Base-by-base conservation (phyloP, 2,329 filamentous ascomycete species). In the Didymella segeticola region DNA sequence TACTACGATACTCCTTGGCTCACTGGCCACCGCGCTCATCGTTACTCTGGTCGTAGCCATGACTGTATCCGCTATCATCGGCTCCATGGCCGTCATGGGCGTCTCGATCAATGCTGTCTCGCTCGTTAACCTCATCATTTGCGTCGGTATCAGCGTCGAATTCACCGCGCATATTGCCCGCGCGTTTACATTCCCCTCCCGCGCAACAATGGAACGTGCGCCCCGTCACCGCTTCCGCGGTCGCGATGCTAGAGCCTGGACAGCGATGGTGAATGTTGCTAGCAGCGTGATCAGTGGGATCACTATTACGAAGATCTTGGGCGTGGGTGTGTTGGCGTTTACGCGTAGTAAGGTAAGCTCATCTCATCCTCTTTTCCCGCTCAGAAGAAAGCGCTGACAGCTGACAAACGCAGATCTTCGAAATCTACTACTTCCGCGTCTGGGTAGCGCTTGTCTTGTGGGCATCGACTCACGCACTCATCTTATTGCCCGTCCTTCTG, bases 361-460 rank as follows among this genome's bases (percentile, higher is more conserved):
- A 15, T 37, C 26, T 26, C 27, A 25, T 17, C 6, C 25, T 11
- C 5, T n/a, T n/a, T n/a, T 22, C 14, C 15, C 4, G 10, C 31
- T 19, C 10, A 4, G 27, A 6, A 12, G n/a, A 6, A 3, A 27
- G 5, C 5, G 23, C 15, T 23, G 8, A 25, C 17, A 39, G 9
- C 2, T 30, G 22, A 38, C 22, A n/a, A 26, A 15, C 8, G n/a
- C 49, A 74, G 84, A 99, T 99, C 70, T 99, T 99, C 68, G 96
- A 99, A 79, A 91, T 99, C 53, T 99, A 99, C 78, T 99, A 99
- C 77, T 99, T 99, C 82, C 85, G 95, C 36, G 90, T 99, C 36
- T 99, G 95, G 95, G 80, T 97, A 15, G 89, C 93, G 6, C 83
- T 99, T 48, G 93, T 99, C 10, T 74, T 96, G 9, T 93, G 96